Evolutionary conservation across 2,329 filamentous ascomycete genomes (phyloP).

Genomic region (Phyllosticta citribraziliensis): DNA sequence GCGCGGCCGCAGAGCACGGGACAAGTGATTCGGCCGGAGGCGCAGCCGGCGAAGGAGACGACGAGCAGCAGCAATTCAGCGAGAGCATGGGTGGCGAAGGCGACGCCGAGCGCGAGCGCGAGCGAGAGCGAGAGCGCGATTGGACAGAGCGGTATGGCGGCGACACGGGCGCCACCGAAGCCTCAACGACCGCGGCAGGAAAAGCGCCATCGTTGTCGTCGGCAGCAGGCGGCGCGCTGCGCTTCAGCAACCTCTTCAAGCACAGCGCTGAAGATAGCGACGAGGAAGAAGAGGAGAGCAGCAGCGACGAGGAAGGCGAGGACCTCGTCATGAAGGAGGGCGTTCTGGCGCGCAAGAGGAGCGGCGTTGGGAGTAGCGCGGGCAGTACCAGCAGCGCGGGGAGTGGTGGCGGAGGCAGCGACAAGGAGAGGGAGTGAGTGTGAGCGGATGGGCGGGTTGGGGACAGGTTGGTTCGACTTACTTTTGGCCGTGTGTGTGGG

Average conservation of each 20-base stretch:
- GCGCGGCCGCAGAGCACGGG: conserved; percentile 11
- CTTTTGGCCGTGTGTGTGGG: not conserved
- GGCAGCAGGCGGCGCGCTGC: not conserved
- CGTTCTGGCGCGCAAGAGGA: not conserved
- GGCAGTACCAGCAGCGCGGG: conserved; percentile 1
- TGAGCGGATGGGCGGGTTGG: not conserved
- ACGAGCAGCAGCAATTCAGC: not conserved
- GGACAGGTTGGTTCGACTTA: not conserved
- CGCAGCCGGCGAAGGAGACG: not conserved
- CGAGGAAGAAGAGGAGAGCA: not conserved
- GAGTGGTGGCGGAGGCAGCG: not conserved
- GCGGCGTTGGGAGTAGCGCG: not conserved
- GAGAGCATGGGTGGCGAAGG: not conserved
- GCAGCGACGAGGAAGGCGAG: not conserved
- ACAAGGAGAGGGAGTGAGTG: not conserved
- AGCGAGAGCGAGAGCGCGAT: not conserved
- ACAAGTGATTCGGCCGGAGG: not conserved
- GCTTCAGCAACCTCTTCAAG: conserved; percentile 6
- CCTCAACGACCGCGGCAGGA: not conserved
- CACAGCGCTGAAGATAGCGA: not conserved
- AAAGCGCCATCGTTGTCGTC: not conserved
- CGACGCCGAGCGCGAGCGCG: not conserved
- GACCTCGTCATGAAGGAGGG: conserved; percentile 7
- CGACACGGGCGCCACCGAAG: not conserved
- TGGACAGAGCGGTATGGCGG: conserved; percentile 2